phyloP scores from a whole-genome alignment of 306 rosid genomes.

The Casuarina equisetifolia region DNA sequence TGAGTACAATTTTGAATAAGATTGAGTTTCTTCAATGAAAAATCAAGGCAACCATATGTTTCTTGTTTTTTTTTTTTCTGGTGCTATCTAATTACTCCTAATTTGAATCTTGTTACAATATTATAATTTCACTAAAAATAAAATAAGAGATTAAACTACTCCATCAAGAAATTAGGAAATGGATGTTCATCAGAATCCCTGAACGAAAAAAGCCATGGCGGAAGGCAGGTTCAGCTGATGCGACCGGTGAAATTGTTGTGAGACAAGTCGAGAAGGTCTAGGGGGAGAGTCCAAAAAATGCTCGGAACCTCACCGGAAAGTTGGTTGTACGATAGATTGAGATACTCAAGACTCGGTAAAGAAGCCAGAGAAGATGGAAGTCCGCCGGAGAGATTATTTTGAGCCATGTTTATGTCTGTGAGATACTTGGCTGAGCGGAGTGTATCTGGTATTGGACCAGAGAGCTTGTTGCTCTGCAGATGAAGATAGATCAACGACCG shows the following conservation, averaged over 20 bases:
- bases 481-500: constrained; percentile 47
- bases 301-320: constrained; percentile 71
- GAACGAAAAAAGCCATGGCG: no score
- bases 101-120: no score
- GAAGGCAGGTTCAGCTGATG: constrained; percentile 5
- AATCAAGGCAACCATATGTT: no score
- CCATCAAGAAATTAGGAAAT: no score
- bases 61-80: no score
- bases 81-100: no score
- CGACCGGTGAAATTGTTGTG: constrained; percentile 55
- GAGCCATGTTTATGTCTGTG: constrained; percentile 49
- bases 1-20: no score
- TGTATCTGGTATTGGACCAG: constrained; percentile 62
- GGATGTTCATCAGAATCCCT: no score
- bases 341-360: constrained; percentile 52
- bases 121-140: no score
- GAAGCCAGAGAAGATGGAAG: constrained; percentile 72
- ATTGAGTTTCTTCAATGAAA: no score
- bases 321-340: constrained; percentile 58
- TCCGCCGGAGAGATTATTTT: constrained; percentile 47
- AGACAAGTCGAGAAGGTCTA: constrained; percentile 73
- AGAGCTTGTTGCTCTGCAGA: constrained; percentile 52
- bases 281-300: constrained; percentile 44
- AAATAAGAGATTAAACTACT: no score
- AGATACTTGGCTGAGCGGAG: constrained; percentile 54